Conservation (phyloP, 2,329 filamentous ascomycete genomes). For the Penicillium freii region DNA sequence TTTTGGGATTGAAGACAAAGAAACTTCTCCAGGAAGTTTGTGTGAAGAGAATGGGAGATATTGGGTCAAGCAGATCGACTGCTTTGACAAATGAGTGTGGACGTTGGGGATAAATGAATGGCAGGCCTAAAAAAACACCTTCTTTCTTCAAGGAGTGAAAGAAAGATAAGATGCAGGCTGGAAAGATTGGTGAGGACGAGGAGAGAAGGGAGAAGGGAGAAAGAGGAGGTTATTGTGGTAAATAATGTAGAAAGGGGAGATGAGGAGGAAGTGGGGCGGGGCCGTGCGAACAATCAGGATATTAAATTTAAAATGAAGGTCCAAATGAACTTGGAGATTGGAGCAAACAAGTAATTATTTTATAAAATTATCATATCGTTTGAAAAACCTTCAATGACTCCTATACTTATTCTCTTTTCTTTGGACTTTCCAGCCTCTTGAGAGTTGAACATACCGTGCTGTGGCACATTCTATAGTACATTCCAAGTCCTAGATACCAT, state of each 20-base stretch:
- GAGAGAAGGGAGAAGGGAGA: constrained; percentile 3
- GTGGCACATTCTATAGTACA: constrained; percentile 25
- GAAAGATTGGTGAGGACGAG: constrained; percentile 17
- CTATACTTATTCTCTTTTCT: constrained; percentile 21
- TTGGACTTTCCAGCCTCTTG: constrained; percentile 18
- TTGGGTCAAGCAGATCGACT: constrained; percentile 37
- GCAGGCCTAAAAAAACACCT: constrained; percentile 31
- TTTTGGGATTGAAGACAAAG: constrained; percentile 32
- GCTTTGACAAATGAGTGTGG: constrained; percentile 22
- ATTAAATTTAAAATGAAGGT: constrained; percentile 7
- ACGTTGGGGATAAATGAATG: constrained; percentile 30
- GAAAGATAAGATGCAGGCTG: constrained; percentile 25
- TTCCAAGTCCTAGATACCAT: constrained; percentile 18
- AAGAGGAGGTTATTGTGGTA: constrained; percentile 7
- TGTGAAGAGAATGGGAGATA: not conserved
- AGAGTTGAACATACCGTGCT: constrained; percentile 15
- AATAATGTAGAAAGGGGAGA: constrained; percentile 20
- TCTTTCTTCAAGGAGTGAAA: constrained; percentile 33
- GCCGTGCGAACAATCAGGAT: constrained; percentile 15
- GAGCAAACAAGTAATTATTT: not conserved
- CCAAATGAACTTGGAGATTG: not conserved
- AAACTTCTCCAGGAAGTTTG: constrained; percentile 41
- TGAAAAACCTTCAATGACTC: not conserved
- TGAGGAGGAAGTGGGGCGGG: constrained; percentile 11
- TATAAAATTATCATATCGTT: not conserved